Evolutionary conservation across 2,329 filamentous ascomycete species (phyloP), one percentile per base, ranked within the genome.

Genomic region (Massarina eburnea): DNA sequence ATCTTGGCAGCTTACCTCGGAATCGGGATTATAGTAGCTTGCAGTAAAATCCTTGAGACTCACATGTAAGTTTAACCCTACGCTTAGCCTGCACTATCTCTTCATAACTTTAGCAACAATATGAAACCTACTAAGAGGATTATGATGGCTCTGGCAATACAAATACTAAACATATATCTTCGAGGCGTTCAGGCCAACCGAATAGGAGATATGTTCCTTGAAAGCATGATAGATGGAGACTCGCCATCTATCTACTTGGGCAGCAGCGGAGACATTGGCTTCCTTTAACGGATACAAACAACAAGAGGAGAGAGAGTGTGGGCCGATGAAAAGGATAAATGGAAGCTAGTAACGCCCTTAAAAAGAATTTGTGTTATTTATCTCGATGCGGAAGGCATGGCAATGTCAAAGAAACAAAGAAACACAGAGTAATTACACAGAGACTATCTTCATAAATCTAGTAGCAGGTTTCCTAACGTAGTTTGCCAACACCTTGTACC

Each of bases 141-240:
- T n/a, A 47, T 47, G 33, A 43, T 47, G 17, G 45, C 45, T 43
- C 45, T 47, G 21, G 18, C 43, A 43, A 43, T 40, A 12, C 40
- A 48, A 20, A 43, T 48, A 36, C 34, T 48, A 36, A 39, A 43
- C 29, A 33, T 39, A 39, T 44, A 48, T 19, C 29, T 30, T 17
- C 10, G 40, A 43, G 19, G 45, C 36, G 22, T 48, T 27, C 15
- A 27, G 35, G 29, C 30, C 19, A 48, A 17, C 20, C 12, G 20
- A 32, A 30, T 41, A 17, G 26, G 21, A 41, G 38, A 37, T 40
- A 8, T 26, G 18, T 30, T 40, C 7, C 9, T 42, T 34, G 9
- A 42, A 42, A 22, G 17, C 30, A 42, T 42, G 20, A 34, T 42
- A 2, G 18, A 35, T 15, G 19, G 30, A 36, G 32, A 18, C 30